Base-by-base conservation (phyloP, 352 stramenopile species). In the Globisporangium sylvaticum region DNA sequence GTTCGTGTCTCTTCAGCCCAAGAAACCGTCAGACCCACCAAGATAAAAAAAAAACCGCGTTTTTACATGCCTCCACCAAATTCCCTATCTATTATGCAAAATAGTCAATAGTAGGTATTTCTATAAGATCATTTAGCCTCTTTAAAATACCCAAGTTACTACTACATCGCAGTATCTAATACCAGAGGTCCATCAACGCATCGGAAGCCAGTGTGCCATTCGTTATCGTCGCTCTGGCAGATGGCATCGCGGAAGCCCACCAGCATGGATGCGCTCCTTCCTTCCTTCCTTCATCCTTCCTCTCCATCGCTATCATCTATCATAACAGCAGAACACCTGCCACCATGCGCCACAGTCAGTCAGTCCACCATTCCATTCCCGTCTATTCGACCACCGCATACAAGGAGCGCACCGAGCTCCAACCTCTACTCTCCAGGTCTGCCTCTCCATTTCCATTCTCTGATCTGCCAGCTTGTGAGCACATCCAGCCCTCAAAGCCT, bases 1-100 rank as follows among this genome's bases (percentile, higher is more conserved):
- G 29, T 60, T 60, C 54, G 54, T 60, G 54, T 60, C 54, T 44
- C 54, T 60, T 60, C 29, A 37, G 54, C 0, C 10, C n/a, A n/a
- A n/a, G n/a, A n/a, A n/a, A n/a, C n/a, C n/a, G 22, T 25, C 10
- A n/a, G 25, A 58, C 24, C n/a, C 24, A 39, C 25, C 15, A 31
- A 58, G 15, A 31, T 25, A 15, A 4, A 42, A 34, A 59, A 15
- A 4, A 42, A 34, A 59, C 3, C 6, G 52, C 46, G 46, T 53
- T 25, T 53, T 27, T 53, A 53, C 46, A 57, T 34, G 27, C 52
- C 27, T 20, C 52, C 48, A 34, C 4, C 12, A 37, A 4, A 58
- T 8, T n/a, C 15, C 25, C 52, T 37, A 1, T 37, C 1, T 37
- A 58, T 37, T 8, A n/a, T n/a, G n/a, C n/a, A n/a, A n/a, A n/a